These are phyloP conservation scores for Russula sp. DNA, from an alignment of 768 basidiomycete genomes.

Conservation along the genomic window DNA sequence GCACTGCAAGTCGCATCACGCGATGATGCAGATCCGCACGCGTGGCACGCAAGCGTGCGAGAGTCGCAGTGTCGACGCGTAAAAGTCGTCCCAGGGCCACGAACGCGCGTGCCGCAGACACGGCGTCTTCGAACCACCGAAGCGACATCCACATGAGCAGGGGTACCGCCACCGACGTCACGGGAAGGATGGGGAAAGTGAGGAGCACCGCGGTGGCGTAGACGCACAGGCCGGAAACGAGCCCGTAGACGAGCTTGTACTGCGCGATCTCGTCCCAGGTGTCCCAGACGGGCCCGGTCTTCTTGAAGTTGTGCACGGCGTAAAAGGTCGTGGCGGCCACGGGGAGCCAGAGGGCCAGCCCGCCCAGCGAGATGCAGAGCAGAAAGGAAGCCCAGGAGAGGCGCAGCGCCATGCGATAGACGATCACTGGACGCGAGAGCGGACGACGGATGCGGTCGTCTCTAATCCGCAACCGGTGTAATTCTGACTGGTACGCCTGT, in stretches of 20 bases:
- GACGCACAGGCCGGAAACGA: conserved; percentile 64
- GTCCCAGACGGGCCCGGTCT: conserved; percentile 75
- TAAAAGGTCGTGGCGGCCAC: conserved; percentile 66
- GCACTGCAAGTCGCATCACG: conserved; percentile 58
- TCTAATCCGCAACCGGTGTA: conserved; percentile 64
- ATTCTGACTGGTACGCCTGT: conserved; percentile 69
- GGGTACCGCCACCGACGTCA: conserved; percentile 60
- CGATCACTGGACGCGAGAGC: conserved; percentile 46
- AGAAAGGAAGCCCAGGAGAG: conserved; percentile 58
- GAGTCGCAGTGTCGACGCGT: conserved; percentile 49
- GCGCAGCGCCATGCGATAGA: conserved; percentile 61
- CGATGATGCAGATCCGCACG: conserved; percentile 57
- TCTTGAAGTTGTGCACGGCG: conserved; percentile 71
- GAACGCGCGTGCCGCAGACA: conserved; percentile 74
- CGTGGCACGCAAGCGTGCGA: conserved; percentile 47
- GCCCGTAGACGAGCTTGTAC: conserved; percentile 80
- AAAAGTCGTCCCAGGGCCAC: conserved; percentile 56
- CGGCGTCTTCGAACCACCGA: conserved; percentile 82
- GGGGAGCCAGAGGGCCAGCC: conserved; percentile 77
- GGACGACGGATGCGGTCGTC: conserved; percentile 79
- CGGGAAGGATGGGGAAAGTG: conserved; percentile 54
- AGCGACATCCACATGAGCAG: conserved; percentile 84
- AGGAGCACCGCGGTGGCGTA: conserved; percentile 50
- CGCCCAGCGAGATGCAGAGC: conserved; percentile 61
- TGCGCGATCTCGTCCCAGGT: conserved; percentile 90